Base-by-base conservation (phyloP, 495 filamentous ascomycete genomes). In the Tuber microsphaerosporum region DNA sequence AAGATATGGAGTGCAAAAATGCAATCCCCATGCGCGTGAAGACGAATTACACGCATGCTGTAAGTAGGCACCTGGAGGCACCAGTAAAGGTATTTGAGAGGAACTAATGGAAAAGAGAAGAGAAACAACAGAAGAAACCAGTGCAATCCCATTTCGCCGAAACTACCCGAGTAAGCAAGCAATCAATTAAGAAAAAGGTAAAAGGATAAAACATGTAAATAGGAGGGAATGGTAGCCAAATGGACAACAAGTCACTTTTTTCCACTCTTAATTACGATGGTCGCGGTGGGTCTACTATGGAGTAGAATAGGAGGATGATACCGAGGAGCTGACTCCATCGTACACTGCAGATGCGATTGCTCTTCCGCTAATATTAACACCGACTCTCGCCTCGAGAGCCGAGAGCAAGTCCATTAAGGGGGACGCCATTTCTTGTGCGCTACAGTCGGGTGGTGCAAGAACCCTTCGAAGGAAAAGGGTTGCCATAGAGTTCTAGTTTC, bases 401-500 rank as follows among this genome's bases (percentile, higher is more conserved):
- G 72, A 56, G 3, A 82, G 61, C n/a, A 82, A 44, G 61, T 76
- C 77, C 26, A 65, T 70, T 1, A 82, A 73, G 44, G 81, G 71
- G 2, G 56, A 48, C 41, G 77, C n/a, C 7, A 48, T 45, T 39
- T 75, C 78, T 44, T 74, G 69, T 31, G 31, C 22, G 69, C 45
- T 48, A 14, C 20, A n/a, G 17, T 43, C 9, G 10, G 75, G 74
- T 19, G 74, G 69, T 14, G 72, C 8, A 17, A 83, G 73, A 22
- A 83, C 70, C 37, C 70, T 79, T 45, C 81, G 77, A 22, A 83
- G 48, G 69, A 75, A 77, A 37, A 83, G 71, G 46, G 69, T 76
- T 73, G 75, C 69, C 81, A 83, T 83, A 46, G 82, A 77, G 43
- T 79, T 83, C 79, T 81, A 41, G 34, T 68, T 56, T 16, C 39